Evolutionary conservation across 2,329 filamentous ascomycete genomes (phyloP), one percentile per base, ranked within the genome.

Genomic region (Basipetospora chlamydospora): DNA sequence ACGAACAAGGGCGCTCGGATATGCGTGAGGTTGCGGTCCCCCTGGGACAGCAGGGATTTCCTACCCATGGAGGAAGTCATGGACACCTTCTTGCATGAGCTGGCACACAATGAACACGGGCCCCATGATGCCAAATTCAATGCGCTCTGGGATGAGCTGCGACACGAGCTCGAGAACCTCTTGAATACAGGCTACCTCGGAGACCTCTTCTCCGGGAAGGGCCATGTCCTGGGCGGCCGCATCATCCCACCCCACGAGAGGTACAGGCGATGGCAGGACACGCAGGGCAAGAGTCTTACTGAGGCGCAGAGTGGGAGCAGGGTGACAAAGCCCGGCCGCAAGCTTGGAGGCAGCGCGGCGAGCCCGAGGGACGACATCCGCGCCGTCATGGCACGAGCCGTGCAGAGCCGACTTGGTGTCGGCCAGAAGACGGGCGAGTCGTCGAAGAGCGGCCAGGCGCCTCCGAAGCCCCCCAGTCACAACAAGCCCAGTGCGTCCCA

Each of bases 81-180:
- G 29, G 86, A 95, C 55, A 96, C 88, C 0, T 81, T 96, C 76
- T 73, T 96, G 15, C 88, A 96, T 53, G 88, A 96, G 63, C 71
- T 96, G 3, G 78, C 75, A n/a, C 88, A 96, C 50, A 94, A 81
- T 44, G 71, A 85, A 9, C 76, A 80, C 54, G 85, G 84, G 0
- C 82, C 83, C 2, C 88, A 96, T 53, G 76, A 95, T 50, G 68
- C 65, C 32, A 70, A 80, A 25, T 96, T 96, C 50, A 76, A 94
- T 46, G 77, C 77, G 0, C 63, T 95, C 5, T 94, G 87, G 84
- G 79, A 94, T 47, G 80, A 93, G 51, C 70, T 95, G 4, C 76
- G 88, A 15, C 82, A 88, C 40, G 87, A 95, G 57, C 78, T 88
- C 47, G 73, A 86, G 47, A 73, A 75, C 2, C 67, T 95, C 6